These are phyloP conservation scores for Capsella rubella DNA, from an alignment of 441 rosid species.

Conservation along the genomic window DNA sequence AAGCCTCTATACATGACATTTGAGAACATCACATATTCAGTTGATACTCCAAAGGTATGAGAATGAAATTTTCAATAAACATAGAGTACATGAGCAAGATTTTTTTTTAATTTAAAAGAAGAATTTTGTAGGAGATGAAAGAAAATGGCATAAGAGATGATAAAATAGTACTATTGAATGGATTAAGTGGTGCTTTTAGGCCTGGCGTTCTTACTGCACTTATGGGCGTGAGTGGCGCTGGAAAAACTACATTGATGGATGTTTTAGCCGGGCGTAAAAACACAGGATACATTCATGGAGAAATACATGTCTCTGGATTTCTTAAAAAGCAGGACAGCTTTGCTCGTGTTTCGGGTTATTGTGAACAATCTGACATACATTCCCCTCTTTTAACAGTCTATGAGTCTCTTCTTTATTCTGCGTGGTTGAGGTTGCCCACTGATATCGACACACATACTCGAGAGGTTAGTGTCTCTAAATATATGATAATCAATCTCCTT, in stretches of 20 bases:
- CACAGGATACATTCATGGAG: conserved; percentile 61
- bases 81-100: background rate
- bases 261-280: conserved; percentile 73
- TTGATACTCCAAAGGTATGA: conserved; percentile 57
- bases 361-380: conserved; percentile 70
- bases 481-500: background rate
- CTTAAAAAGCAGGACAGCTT: conserved; percentile 67
- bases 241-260: conserved; percentile 71
- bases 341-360: conserved; percentile 69
- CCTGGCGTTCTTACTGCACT: conserved; percentile 68
- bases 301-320: conserved; percentile 60
- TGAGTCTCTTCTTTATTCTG: conserved; percentile 66
- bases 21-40: conserved; percentile 53
- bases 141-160: conserved; percentile 49
- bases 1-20: conserved; percentile 55
- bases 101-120: background rate
- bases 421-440: conserved; percentile 62
- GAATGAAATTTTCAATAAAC: conserved; percentile 4
- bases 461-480: conserved; percentile 44
- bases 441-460: conserved; percentile 48
- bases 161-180: conserved; percentile 51
- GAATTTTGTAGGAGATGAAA: conserved; percentile 52
- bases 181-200: conserved; percentile 61
- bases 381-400: conserved; percentile 67
- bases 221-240: conserved; percentile 77